Base-by-base conservation (phyloP, 164 flowering plant genomes). In the Santalum album region DNA sequence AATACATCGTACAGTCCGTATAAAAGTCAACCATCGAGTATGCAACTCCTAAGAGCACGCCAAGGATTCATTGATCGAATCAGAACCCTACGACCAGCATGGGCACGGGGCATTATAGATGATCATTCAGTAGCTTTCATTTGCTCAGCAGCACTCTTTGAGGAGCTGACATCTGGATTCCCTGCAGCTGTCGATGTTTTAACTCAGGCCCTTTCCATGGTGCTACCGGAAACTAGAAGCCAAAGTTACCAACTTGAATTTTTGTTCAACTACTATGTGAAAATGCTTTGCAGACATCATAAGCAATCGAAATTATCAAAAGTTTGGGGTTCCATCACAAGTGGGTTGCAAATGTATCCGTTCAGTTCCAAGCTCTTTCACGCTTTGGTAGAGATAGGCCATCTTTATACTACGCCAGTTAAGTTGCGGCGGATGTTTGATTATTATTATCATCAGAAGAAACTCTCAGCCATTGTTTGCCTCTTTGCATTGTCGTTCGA, bases 141-240 rank as follows among this genome's bases (percentile, higher is more conserved):
- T 47, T 83, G 88, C 69, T 78, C 90, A 25, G 95, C 97, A 52
- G 81, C 96, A 49, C 70, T 92, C 52, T 87, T 89, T 75, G 99
- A 89, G 69, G 91, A 79, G 57, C 58, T 87, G 69, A 77, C 88
- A 2, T 29, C 69, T 51, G 96, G 96, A 51, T 72, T 72, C 69
- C 57, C 63, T 54, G 77, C 86, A 16, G 95, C 78, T n/a, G 46
- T 74, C 66, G 75, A 76, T 57, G 72, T 84, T 64, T 42, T 87
- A 45, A 76, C 80, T 55, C 76, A 80, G 51, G 83, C 90, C 32
- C 81, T 87, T 49, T 65, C 77, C 22, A 75, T 72, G 83, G 95
- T 83, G 51, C 95, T 92, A 73, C 96, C 98, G 66, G 99, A 80
- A 58, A 80, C 84, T 69, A 84, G 86, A 64, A 70, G 78, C 53